Percentiles rank a stretch among this genome's conserved stretches.
Evolutionary conservation across 352 stramenopile genomes (phyloP).

Genomic region (Pythium phragmitis): DNA sequence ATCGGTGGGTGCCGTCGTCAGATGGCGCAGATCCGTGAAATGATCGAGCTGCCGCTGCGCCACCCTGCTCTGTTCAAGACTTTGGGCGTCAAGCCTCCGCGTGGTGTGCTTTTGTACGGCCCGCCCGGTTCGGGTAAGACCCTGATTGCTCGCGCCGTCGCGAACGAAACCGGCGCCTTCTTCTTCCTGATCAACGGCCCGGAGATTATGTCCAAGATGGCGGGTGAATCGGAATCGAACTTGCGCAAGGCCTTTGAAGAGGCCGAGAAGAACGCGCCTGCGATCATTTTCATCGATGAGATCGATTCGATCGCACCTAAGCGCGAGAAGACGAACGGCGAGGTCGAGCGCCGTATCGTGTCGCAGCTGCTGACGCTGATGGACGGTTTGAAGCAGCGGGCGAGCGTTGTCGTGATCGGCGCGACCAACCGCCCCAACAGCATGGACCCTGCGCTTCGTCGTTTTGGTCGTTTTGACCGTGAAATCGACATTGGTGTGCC

Average conservation of each 20-base stretch:
- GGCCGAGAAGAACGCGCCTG: slow-evolving; percentile 98
- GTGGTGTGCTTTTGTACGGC: slow-evolving; percentile 98
- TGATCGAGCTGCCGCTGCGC: slow-evolving; percentile 98
- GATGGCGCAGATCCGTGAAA: slow-evolving; percentile 99
- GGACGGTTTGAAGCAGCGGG: slow-evolving; percentile 94
- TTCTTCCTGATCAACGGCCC: slow-evolving; percentile 99
- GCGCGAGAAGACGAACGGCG: slow-evolving; percentile 98
- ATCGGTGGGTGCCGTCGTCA: slow-evolving; percentile 98
- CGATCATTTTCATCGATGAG: slow-evolving; percentile 99
- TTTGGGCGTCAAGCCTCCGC: slow-evolving; percentile 98
- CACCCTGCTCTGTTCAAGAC: slow-evolving; percentile 99
- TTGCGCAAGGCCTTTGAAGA: slow-evolving; percentile 98
- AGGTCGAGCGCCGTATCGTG: slow-evolving; percentile 99
- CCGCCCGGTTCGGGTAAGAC: slow-evolving; percentile 98
- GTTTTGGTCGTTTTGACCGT: slow-evolving; percentile 98
- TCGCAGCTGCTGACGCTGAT: slow-evolving; percentile 99
- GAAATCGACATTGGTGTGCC: slow-evolving; percentile 99
- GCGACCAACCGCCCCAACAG: slow-evolving; percentile 99
- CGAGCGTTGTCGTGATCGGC: slow-evolving; percentile 98
- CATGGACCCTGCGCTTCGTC: slow-evolving; percentile 97
- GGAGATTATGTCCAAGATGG: slow-evolving; percentile 99
- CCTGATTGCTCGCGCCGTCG: slow-evolving; percentile 97
- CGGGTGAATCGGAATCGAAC: slow-evolving; percentile 92
- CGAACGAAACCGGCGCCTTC: slow-evolving; percentile 99
- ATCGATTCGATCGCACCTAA: slow-evolving; percentile 99